Base-by-base conservation (phyloP, 768 basidiomycete species). In the Russula sp. region DNA sequence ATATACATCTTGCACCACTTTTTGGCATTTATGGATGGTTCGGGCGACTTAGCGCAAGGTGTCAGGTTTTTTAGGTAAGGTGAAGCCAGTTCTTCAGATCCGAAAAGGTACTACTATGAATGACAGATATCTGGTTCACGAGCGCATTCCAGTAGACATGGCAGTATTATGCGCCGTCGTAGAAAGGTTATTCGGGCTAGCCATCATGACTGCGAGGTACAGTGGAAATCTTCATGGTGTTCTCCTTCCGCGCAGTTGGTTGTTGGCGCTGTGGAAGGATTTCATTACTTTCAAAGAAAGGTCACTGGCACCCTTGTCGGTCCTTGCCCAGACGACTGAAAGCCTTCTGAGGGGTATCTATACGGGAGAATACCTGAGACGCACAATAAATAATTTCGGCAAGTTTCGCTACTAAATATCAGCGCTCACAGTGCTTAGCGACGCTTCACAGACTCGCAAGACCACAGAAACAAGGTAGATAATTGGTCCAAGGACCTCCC, bases 211-310 rank as follows among this genome's bases (percentile, higher is more conserved):
- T 0, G 67, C 68, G 43, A 70, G 69, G 0, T 66, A 71, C 59
- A 65, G 67, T 32, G 43, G 63, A 14, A 51, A 64, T 18, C 69
- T 83, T 0, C 79, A 85, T 66, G 73, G 75, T 14, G 65, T 83
- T 29, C 77, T 78, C 5, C 74, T 87, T 36, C 85, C 85, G 0
- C 76, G 77, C 2, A 79, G 76, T 56, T 87, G 84, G 83, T 66
- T 84, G n/a, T 36, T 73, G 16, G 59, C 63, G n/a, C 43, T 25
- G 43, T 67, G 49, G 60, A 60, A 13, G 66, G 63, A 58, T 63
- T 65, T 61, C 13, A 10, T 42, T 20, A 25, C 22, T 9, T 64
- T 56, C 54, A 62, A 41, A 41, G 45, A 56, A 5, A 36, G 32
- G 2, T 1, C 8, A 35, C 39, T 48, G 6, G 46, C 29, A 0